Percentiles rank a stretch among this genome's conserved stretches.
Evolutionary conservation across 176 grass and related monocot genomes (phyloP).

Genomic region (Stipa capillata): DNA sequence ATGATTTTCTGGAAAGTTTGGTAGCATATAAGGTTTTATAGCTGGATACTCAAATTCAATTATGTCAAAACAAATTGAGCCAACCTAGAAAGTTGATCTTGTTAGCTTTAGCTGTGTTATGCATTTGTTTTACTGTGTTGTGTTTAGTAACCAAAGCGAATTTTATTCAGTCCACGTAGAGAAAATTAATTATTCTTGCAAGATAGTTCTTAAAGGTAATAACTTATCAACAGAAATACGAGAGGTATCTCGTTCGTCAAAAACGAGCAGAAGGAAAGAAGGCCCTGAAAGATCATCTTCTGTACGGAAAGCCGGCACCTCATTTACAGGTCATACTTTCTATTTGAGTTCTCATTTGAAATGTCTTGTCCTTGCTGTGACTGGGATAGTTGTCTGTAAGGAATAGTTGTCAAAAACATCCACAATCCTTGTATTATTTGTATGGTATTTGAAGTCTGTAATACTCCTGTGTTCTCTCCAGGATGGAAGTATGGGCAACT

Average conservation of each 20-base stretch:
- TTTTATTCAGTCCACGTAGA: background rate
- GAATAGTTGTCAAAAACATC: background rate
- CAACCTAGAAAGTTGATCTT: no score
- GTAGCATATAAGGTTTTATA: background rate
- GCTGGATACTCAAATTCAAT: background rate
- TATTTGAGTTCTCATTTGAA: background rate
- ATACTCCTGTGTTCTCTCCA: constrained; percentile 22
- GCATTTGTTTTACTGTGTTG: background rate
- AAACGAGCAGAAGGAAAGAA: constrained; percentile 82
- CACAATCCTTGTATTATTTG: background rate
- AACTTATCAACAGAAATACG: constrained; percentile 53
- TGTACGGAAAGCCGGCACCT: constrained; percentile 53
- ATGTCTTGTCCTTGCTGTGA: background rate
- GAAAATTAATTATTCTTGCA: background rate
- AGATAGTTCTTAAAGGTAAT: constrained; percentile 9
- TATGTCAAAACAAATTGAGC: background rate
- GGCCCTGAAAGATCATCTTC: constrained; percentile 82
- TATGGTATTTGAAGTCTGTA: background rate
- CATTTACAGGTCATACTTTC: constrained; percentile 34
- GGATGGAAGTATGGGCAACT: constrained; percentile 50
- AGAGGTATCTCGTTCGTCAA: constrained; percentile 59
- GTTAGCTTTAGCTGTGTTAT: background rate
- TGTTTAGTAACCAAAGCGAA: background rate
- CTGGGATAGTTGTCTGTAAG: background rate
- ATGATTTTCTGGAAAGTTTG: background rate